These are phyloP conservation scores for Ceratobasidium sp. DNA, from an alignment of 1,284 basidiomycete species.

Conservation along the genomic window DNA sequence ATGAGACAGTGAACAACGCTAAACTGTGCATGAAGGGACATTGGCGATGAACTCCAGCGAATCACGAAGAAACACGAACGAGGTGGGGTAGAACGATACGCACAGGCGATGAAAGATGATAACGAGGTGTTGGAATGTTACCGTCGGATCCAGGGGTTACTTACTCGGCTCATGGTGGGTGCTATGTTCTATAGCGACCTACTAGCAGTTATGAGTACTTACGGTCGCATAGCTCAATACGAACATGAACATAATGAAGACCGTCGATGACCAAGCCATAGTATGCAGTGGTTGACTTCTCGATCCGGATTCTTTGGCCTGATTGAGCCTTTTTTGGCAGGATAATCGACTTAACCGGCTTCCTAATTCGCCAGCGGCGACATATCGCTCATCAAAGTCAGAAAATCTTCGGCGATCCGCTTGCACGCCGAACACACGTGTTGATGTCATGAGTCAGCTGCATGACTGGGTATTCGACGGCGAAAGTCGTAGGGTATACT, in stretches of 20 bases:
- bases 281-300: neutral
- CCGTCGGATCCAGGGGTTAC: too few species aligned
- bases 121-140: neutral
- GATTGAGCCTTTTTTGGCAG: neutral
- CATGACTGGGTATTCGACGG: neutral
- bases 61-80: neutral
- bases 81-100: neutral
- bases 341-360: neutral
- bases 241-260: neutral
- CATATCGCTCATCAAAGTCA: neutral
- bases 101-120: neutral
- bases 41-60: neutral
- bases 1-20: neutral
- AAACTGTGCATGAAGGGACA: neutral
- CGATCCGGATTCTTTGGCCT: too few species aligned
- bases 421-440: slow-evolving; percentile 13
- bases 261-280: neutral
- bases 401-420: neutral
- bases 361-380: slow-evolving; percentile 1
- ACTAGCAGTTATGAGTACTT: neutral
- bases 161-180: neutral
- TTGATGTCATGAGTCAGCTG: neutral
- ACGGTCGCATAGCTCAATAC: neutral
- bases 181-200: neutral
- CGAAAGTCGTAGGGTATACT: neutral